Evolutionary conservation across 2,329 filamentous ascomycete genomes (phyloP).

Genomic region (Ophioceras dolichostomum): DNA sequence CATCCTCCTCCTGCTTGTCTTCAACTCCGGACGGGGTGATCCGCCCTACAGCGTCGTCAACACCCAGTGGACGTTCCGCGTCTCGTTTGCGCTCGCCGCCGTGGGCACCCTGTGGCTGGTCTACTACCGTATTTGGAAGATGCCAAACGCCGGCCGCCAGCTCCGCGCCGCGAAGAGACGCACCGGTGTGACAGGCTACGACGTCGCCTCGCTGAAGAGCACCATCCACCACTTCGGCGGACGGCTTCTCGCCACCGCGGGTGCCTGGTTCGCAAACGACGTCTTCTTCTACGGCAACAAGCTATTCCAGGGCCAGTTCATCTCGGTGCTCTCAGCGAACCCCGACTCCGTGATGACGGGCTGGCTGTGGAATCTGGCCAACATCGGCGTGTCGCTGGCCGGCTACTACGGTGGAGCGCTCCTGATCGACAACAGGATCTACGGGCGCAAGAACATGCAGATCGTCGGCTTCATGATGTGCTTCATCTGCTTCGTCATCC

Average conservation of each 20-base stretch:
- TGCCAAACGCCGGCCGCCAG: slow-evolving; percentile 78
- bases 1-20: slow-evolving; percentile 76
- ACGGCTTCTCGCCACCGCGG: slow-evolving; percentile 75
- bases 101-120: slow-evolving; percentile 87
- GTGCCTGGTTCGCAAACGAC: slow-evolving; percentile 91
- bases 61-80: slow-evolving; percentile 81
- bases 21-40: slow-evolving; percentile 66
- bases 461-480: slow-evolving; percentile 85
- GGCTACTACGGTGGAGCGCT: slow-evolving; percentile 88
- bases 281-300: slow-evolving; percentile 72
- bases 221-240: slow-evolving; percentile 77
- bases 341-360: slow-evolving; percentile 65
- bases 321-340: slow-evolving; percentile 61
- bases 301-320: slow-evolving; percentile 32
- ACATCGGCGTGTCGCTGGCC: slow-evolving; percentile 71
- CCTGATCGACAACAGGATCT: slow-evolving; percentile 90
- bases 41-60: slow-evolving; percentile 68
- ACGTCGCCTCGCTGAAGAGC: slow-evolving; percentile 66
- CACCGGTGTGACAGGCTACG: slow-evolving; percentile 80
- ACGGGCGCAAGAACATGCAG: slow-evolving; percentile 94
- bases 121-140: slow-evolving; percentile 93
- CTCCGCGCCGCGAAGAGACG: slow-evolving; percentile 76
- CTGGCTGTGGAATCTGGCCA: slow-evolving; percentile 90
- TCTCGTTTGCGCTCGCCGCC: slow-evolving; percentile 86
- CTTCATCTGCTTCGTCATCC: slow-evolving; percentile 88